Evolutionary conservation across 768 basidiomycete genomes (phyloP), one percentile per base, ranked within the genome.

Genomic region (Arthromyces matolae): DNA sequence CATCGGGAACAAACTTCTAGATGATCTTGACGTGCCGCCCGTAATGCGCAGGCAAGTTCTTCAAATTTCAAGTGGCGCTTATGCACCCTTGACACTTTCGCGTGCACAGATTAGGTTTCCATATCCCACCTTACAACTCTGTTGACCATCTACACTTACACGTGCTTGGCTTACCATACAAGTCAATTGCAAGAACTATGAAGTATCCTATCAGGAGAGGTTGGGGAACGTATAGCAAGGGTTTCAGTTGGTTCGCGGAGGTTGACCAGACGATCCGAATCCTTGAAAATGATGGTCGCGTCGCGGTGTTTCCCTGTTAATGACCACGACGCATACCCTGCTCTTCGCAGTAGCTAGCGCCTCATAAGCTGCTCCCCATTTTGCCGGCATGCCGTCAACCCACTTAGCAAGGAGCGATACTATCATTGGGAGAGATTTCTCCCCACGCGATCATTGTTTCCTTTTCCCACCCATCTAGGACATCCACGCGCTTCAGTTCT

Each of bases 91-190:
- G 28, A 57, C 33, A 19, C 42, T 57, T 59, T 27, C 46, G n/a
- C 42, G 19, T 12, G 39, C 45, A 28, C 47, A 89, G 89, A 52
- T 71, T 89, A 68, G 88, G 89, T 1, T 91, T 89, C 58, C 88
- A 91, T 60, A 86, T 89, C 44, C 84, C 88, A 0, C 89, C 89
- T 0, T 87, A 85, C 64, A 83, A 78, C 48, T 83, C 81, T 27
- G 73, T 90, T 5, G 59, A 79, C 28, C 88, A 91, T 59, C 70
- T 91, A 13, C 89, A 90, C 60, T 64, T 91, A 31, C 89, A 90
- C 58, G 78, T 84, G 19, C 83, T 86, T 38, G 81, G 70, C 4
- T 61, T 87, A 42, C 89, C 89, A 0, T 88, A 85, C 68, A 70
- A 62, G 16, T 75, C 77, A 0, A 33, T 46, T 3, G 33, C 59